Evolutionary conservation across 2,329 filamentous ascomycete genomes (phyloP).

Genomic region (Chaetothyriales sp.): DNA sequence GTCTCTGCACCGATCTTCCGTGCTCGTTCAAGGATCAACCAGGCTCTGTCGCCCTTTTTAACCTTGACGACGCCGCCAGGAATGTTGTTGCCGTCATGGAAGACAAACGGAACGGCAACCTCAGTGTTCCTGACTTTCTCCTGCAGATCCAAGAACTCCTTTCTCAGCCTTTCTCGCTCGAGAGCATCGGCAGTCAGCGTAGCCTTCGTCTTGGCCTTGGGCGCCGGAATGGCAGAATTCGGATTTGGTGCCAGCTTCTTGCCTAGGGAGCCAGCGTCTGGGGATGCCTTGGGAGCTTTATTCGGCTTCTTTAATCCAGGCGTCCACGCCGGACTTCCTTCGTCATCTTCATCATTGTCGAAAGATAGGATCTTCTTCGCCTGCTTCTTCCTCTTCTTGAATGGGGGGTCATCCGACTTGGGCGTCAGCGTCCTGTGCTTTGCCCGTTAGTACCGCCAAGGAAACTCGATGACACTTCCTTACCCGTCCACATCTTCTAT

Average conservation of each 20-base stretch:
- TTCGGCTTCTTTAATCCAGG: conserved; percentile 3
- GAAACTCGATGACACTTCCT: conserved; percentile 22
- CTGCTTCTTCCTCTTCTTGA: conserved; percentile 47
- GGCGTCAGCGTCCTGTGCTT: conserved; percentile 44
- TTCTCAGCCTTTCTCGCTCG: conserved; percentile 58
- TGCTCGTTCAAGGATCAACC: conserved; percentile 85
- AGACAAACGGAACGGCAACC: conserved; percentile 85
- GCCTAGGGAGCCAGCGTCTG: conserved; percentile 17
- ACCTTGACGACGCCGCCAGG: conserved; percentile 72
- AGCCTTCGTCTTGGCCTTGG: conserved; percentile 63
- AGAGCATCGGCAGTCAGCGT: conserved; percentile 66
- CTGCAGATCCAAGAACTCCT: conserved; percentile 70
- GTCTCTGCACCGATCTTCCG: conserved; percentile 78
- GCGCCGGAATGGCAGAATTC: conserved; percentile 35
- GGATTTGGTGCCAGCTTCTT: conserved; percentile 32
- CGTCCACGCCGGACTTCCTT: conserved; percentile 23
- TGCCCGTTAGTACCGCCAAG: conserved; percentile 35
- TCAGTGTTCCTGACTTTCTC: conserved; percentile 80
- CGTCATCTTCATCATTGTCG: conserved; percentile 44
- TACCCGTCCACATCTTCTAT: conserved; percentile 45
- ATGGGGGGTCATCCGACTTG: conserved; percentile 28
- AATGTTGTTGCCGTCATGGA: conserved; percentile 87
- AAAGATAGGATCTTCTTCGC: conserved; percentile 48
- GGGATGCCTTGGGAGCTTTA: conserved; percentile 1
- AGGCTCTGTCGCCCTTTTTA: conserved; percentile 85